A percentile compares a stretch with the other conserved stretches of the same genome.
Conservation (phyloP, 345 rosid genomes). For the Hibiscus syriacus region DNA sequence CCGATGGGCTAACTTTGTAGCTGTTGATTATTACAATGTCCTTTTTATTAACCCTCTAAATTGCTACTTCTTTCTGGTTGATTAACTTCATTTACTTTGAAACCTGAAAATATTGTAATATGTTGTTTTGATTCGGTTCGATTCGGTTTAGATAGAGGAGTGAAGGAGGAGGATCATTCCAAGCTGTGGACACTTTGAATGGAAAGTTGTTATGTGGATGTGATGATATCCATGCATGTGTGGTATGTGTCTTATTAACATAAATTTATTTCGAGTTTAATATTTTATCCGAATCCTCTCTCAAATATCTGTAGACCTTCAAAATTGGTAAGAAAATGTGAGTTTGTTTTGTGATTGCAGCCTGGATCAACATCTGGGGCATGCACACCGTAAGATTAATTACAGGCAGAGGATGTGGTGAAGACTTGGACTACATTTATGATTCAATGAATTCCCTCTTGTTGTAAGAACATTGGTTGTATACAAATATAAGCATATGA, state of each 20-base stretch:
- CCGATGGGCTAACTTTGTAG: constrained; percentile 61
- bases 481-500: too few relatives aligned
- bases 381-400: constrained; percentile 18
- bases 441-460: background rate
- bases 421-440: background rate
- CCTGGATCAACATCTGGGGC: constrained; percentile 37
- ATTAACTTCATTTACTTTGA: background rate
- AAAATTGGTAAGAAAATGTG: background rate
- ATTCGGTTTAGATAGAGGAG: constrained; percentile 44
- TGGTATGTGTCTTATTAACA: constrained; percentile 8
- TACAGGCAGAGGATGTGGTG: background rate
- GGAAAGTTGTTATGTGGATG: constrained; percentile 51
- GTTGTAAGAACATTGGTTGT: too few relatives aligned
- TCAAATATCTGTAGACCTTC: background rate
- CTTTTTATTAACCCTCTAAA: background rate
- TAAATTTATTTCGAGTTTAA: background rate
- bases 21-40: constrained; percentile 56
- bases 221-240: constrained; percentile 35
- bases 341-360: constrained; percentile 17
- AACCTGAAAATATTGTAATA: background rate
- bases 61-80: background rate
- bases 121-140: too few relatives aligned
- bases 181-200: constrained; percentile 52
- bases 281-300: background rate
- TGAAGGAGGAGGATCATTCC: constrained; percentile 60